These are phyloP conservation scores for Puccinia coronata DNA, from an alignment of 1,284 basidiomycete species.

Conservation along the genomic window DNA sequence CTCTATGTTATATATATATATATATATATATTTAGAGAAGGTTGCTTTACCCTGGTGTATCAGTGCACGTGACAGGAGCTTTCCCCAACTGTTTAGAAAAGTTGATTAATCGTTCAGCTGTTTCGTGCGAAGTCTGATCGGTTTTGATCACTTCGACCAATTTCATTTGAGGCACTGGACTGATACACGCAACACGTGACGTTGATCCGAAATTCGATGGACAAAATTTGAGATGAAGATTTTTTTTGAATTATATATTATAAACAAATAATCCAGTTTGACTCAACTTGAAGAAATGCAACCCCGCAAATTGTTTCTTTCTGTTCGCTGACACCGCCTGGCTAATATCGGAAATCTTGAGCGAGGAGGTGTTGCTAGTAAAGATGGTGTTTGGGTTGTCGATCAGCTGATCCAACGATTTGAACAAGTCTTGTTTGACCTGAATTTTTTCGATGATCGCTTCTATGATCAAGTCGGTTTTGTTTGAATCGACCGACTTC, in stretches of 20 bases:
- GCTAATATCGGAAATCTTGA: slow-evolving; percentile 64
- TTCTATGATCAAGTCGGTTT: slow-evolving; percentile 65
- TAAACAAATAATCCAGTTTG: no score
- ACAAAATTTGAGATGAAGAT: no score
- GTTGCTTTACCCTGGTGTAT: slow-evolving; percentile 63
- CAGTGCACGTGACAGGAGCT: slow-evolving; percentile 64
- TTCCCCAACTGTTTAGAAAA: slow-evolving; percentile 64
- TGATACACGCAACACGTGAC: no score
- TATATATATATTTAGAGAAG: no score
- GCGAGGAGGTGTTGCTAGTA: slow-evolving; percentile 65
- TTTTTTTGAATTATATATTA: no score
- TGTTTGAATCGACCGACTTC: slow-evolving; percentile 61
- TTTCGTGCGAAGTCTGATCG: slow-evolving; percentile 62
- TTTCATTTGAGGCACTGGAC: slow-evolving; percentile 64
- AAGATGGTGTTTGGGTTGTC: slow-evolving; percentile 63
- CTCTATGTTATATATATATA: no score
- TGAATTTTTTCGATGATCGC: slow-evolving; percentile 66
- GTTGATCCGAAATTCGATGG: no score
- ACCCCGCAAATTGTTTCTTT: slow-evolving; percentile 61
- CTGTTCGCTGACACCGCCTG: slow-evolving; percentile 58
- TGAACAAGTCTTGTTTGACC: slow-evolving; percentile 65
- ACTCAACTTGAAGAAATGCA: slow-evolving; percentile 64
- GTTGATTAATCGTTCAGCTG: slow-evolving; percentile 61
- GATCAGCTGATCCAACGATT: slow-evolving; percentile 61
- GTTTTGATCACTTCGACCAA: slow-evolving; percentile 65